Evolutionary conservation across 2,329 filamentous ascomycete species (phyloP).

Genomic region (Penicillium sp.): DNA sequence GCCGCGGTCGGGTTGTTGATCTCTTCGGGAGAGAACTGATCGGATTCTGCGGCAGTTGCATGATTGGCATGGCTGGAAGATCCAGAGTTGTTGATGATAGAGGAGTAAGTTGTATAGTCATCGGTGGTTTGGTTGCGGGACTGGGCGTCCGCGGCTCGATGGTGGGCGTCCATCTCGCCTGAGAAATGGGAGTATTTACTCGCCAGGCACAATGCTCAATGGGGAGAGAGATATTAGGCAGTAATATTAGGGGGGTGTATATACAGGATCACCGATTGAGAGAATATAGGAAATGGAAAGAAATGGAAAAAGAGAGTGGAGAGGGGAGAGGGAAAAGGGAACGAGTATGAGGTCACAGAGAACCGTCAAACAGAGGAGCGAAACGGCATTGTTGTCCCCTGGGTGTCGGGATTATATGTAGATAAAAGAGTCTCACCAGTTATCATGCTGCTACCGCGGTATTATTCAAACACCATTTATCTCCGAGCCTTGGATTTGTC

Average conservation of each 20-base stretch:
- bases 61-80: conserved; percentile 1
- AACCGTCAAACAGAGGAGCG: not conserved
- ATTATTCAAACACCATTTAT: conserved; percentile 18
- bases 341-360: conserved; percentile 2
- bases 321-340: conserved; percentile 4
- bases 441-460: too few species aligned
- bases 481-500: conserved; percentile 25
- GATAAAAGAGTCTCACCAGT: not conserved
- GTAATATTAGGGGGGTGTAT: conserved; percentile 19
- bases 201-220: conserved; percentile 14
- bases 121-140: not conserved
- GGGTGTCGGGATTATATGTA: too few species aligned
- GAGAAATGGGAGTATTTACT: conserved; percentile 10
- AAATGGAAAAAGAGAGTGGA: not conserved
- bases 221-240: conserved; percentile 9
- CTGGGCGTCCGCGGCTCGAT: conserved; percentile 18
- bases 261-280: conserved; percentile 14
- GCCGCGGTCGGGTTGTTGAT: conserved; percentile 11
- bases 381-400: not conserved
- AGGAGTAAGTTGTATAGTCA: not conserved
- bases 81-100: not conserved
- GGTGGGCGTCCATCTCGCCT: conserved; percentile 30
- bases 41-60: conserved; percentile 6
- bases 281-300: not conserved
- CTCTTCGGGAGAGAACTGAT: conserved; percentile 8